These are phyloP conservation scores for Euphorbia schlechtendalii DNA, from an alignment of 441 rosid species.

Conservation along the genomic window DNA sequence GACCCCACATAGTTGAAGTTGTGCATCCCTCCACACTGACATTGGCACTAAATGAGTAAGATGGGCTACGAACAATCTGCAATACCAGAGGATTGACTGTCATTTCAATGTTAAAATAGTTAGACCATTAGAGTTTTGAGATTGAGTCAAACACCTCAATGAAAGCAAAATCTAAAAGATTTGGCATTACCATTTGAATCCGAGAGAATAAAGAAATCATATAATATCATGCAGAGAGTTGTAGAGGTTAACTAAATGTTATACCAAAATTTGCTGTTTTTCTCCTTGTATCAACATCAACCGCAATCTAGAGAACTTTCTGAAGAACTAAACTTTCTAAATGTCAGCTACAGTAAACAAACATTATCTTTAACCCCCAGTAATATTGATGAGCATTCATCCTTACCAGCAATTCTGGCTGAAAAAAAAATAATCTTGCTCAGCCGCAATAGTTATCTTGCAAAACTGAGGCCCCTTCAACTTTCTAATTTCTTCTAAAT, in stretches of 20 bases:
- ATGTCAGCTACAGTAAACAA: neutral
- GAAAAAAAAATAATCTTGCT: neutral
- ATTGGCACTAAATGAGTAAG: conserved; percentile 74
- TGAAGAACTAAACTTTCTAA: neutral
- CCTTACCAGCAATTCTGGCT: neutral
- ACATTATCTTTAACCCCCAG: neutral
- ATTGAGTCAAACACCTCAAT: neutral
- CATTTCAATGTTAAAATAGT: conserved; percentile 14
- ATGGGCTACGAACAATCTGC: conserved; percentile 69
- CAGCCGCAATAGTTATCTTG: neutral
- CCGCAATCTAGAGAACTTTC: conserved; percentile 1
- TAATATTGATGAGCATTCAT: neutral
- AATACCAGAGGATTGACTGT: conserved; percentile 22
- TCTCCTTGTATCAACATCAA: conserved; percentile 4
- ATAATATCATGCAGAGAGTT: conserved; percentile 1
- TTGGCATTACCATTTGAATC: neutral
- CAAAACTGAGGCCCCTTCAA: neutral
- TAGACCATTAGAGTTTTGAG: neutral
- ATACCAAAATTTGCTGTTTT: neutral
- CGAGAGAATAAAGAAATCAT: neutral
- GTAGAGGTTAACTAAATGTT: neutral
- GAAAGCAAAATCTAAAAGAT: conserved; percentile 1
- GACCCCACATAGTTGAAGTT: conserved; percentile 71
- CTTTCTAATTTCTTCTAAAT: neutral
- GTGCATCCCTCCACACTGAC: conserved; percentile 84